Percentiles rank a stretch among this genome's conserved stretches.
Conservation (phyloP, 495 filamentous ascomycete genomes). For the Daldinia loculata region DNA sequence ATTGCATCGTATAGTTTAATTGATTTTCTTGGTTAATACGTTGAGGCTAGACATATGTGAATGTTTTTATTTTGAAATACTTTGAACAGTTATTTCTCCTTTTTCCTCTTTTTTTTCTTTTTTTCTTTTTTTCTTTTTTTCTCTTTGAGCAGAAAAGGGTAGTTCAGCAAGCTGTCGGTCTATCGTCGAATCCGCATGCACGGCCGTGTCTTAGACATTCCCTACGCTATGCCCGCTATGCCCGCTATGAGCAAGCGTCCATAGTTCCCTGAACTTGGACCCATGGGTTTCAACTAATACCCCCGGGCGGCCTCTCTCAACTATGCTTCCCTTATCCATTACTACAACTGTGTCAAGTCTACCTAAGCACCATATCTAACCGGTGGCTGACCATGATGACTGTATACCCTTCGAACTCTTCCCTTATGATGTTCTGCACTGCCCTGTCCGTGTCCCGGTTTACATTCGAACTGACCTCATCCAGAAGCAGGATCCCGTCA, state of each 20-base stretch:
- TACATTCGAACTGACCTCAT: neutral
- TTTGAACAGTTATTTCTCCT: neutral
- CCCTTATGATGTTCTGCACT: neutral
- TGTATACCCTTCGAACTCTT: neutral
- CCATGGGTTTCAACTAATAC: neutral
- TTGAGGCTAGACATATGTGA: neutral
- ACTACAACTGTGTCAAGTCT: neutral
- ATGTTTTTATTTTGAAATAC: neutral
- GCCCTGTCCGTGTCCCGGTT: neutral
- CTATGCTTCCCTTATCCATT: neutral
- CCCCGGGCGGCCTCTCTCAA: neutral
- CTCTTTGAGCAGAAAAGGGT: neutral
- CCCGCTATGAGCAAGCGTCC: neutral
- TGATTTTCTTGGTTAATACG: neutral
- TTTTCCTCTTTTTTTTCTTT: neutral
- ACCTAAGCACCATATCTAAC: neutral
- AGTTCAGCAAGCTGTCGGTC: neutral
- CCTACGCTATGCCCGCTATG: neutral
- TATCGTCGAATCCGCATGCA: neutral
- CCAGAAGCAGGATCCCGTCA: neutral
- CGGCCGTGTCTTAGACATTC: neutral
- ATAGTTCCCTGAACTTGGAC: neutral
- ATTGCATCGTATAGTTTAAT: conserved; percentile 3
- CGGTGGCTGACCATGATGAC: neutral
- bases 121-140: neutral